Evolutionary conservation across 805 yeast species (phyloP).

Genomic region (Wickerhamiella parazyma): DNA sequence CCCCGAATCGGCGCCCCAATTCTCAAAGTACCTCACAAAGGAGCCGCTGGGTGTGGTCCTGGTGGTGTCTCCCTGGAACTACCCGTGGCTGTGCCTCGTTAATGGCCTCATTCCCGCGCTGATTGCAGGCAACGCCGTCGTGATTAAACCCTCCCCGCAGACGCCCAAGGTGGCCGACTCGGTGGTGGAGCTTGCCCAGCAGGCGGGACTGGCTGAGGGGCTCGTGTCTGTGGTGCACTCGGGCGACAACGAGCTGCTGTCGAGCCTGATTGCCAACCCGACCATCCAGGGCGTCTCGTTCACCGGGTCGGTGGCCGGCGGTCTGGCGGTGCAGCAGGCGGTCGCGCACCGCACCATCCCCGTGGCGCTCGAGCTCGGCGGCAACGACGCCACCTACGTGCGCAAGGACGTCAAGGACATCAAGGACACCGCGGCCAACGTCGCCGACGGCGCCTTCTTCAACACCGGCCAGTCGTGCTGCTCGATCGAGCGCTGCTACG

Average conservation of each 20-base stretch:
- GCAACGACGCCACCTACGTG: conserved; percentile 79
- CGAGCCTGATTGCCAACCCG: conserved; percentile 50
- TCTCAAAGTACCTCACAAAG: conserved; percentile 29
- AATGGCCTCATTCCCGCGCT: conserved; percentile 83
- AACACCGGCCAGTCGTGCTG: conserved; percentile 91
- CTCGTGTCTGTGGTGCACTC: conserved; percentile 72
- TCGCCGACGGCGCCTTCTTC: conserved; percentile 65
- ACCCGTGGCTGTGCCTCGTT: conserved; percentile 76
- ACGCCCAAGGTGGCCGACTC: conserved; percentile 73
- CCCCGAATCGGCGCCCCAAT: conserved; percentile 15
- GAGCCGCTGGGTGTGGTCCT: conserved; percentile 87
- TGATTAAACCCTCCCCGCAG: conserved; percentile 76
- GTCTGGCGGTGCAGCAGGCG: conserved; percentile 52
- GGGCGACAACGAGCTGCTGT: conserved; percentile 54
- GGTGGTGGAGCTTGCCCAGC: conserved; percentile 46
- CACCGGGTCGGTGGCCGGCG: conserved; percentile 81
- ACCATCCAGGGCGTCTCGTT: conserved; percentile 68
- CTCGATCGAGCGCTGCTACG: conserved; percentile 80
- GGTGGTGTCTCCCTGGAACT: conserved; percentile 86
- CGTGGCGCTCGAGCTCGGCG: conserved; percentile 78
- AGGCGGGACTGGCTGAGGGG: conserved; percentile 71
- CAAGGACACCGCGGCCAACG: conserved; percentile 47
- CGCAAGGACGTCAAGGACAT: conserved; percentile 53
- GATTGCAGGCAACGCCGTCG: conserved; percentile 74
- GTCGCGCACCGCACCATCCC: conserved; percentile 65